These are phyloP conservation scores for Aspergillus japonicus DNA, from an alignment of 2,329 filamentous ascomycete species.

Conservation along the genomic window DNA sequence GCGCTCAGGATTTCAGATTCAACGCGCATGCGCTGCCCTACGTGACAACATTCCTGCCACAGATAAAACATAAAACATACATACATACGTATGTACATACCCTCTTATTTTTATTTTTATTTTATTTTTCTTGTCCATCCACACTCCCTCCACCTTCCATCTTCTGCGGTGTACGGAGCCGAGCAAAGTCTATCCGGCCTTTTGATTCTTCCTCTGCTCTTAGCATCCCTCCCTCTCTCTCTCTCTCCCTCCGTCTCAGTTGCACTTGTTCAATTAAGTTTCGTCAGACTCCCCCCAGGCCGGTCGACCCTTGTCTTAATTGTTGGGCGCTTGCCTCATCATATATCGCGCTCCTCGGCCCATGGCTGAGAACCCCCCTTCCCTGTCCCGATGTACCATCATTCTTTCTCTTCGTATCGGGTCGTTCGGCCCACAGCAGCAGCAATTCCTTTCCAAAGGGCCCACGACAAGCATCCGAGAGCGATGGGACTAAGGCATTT, in stretches of 20 bases:
- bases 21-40: conserved; percentile 23
- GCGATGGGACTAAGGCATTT: neutral
- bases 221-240: neutral
- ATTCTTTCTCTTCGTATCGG: conserved; percentile 7
- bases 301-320: neutral
- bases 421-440: conserved; percentile 6
- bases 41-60: conserved; percentile 26
- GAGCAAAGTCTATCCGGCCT: neutral
- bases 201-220: conserved; percentile 6
- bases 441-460: neutral
- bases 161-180: neutral
- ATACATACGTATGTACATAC: conserved; percentile 7
- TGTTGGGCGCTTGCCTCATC: neutral
- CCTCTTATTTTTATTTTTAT: neutral
- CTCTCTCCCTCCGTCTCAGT: neutral
- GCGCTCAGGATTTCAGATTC: conserved; percentile 19
- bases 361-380: neutral
- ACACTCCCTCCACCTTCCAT: conserved; percentile 6
- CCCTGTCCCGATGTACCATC: conserved; percentile 3
- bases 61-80: conserved; percentile 1
- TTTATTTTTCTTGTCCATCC: conserved; percentile 10
- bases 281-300: neutral
- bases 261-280: conserved; percentile 10
- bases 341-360: neutral
- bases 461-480: neutral